phyloP scores from a whole-genome alignment of 805 yeast species.

The Diddensiella transvaalensis region DNA sequence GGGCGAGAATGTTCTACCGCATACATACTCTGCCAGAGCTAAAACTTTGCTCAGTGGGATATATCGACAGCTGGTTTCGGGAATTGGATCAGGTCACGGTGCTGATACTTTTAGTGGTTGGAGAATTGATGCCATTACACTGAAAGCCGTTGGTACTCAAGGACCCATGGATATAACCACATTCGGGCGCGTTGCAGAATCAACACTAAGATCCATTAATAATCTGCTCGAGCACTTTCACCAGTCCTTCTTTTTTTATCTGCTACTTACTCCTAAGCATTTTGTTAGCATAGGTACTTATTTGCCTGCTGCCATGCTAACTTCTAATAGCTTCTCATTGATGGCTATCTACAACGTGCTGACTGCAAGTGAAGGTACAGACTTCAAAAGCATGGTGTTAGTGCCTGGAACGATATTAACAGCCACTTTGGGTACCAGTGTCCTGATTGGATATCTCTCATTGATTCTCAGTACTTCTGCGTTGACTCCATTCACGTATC shows the following conservation, averaged over 20 bases:
- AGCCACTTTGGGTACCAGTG: constrained; percentile 12
- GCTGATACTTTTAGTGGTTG: constrained; percentile 94
- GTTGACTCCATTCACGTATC: neutral
- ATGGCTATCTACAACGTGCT: constrained; percentile 49
- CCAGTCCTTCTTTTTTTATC: constrained; percentile 92
- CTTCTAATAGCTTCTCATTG: constrained; percentile 65
- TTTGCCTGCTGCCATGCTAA: constrained; percentile 75
- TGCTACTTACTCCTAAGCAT: constrained; percentile 67
- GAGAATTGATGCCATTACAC: constrained; percentile 87
- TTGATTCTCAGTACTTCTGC: constrained; percentile 7
- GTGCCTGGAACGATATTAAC: neutral
- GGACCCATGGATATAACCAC: constrained; percentile 80
- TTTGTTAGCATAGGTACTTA: constrained; percentile 95
- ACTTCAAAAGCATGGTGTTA: constrained; percentile 6
- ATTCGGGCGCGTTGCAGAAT: constrained; percentile 86
- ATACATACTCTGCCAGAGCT: constrained; percentile 48
- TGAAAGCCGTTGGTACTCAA: constrained; percentile 59
- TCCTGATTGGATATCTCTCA: constrained; percentile 13
- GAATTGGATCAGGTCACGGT: constrained; percentile 60
- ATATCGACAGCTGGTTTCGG: constrained; percentile 65
- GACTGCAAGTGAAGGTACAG: constrained; percentile 2
- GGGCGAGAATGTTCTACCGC: constrained; percentile 27
- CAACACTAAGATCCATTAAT: constrained; percentile 81
- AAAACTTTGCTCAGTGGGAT: constrained; percentile 62
- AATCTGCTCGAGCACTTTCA: constrained; percentile 93